A percentile compares a stretch with the other conserved stretches of the same genome.
These are phyloP conservation scores for Aspergillus viridinutans DNA, from an alignment of 2,329 filamentous ascomycete species.

Conservation along the genomic window DNA sequence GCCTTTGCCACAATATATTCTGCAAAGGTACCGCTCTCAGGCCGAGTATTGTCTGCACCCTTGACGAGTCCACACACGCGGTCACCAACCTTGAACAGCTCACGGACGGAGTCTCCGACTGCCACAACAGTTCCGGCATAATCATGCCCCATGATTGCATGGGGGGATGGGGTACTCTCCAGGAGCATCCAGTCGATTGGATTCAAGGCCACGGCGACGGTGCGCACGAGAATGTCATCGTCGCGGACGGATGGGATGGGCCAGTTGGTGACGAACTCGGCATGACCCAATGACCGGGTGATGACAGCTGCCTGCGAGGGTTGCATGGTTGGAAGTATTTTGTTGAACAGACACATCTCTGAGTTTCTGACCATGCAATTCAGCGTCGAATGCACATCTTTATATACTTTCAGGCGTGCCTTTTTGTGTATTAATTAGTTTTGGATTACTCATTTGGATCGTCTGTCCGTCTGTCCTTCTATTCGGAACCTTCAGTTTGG, in stretches of 20 bases:
- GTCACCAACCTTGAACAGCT: slow-evolving; percentile 26
- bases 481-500: background rate
- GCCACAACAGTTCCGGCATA: slow-evolving; percentile 2
- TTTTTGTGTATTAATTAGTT: background rate
- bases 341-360: background rate
- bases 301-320: background rate
- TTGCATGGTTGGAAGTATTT: background rate
- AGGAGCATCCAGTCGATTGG: slow-evolving; percentile 6
- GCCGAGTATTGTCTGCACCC: slow-evolving; percentile 25
- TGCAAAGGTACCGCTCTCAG: slow-evolving; percentile 32
- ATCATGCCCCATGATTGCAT: slow-evolving; percentile 3
- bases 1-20: slow-evolving; percentile 30
- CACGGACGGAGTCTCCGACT: background rate
- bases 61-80: slow-evolving; percentile 30
- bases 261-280: background rate
- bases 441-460: too few relatives aligned
- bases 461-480: background rate
- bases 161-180: background rate
- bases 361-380: background rate
- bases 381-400: background rate
- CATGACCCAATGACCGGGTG: background rate
- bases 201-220: slow-evolving; percentile 2
- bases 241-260: background rate
- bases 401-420: background rate
- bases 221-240: background rate